A percentile compares a stretch with the other conserved stretches of the same genome.
Conservation (phyloP, 1,139 yeast species). For the Yamadazyma pseudoaaseri region DNA sequence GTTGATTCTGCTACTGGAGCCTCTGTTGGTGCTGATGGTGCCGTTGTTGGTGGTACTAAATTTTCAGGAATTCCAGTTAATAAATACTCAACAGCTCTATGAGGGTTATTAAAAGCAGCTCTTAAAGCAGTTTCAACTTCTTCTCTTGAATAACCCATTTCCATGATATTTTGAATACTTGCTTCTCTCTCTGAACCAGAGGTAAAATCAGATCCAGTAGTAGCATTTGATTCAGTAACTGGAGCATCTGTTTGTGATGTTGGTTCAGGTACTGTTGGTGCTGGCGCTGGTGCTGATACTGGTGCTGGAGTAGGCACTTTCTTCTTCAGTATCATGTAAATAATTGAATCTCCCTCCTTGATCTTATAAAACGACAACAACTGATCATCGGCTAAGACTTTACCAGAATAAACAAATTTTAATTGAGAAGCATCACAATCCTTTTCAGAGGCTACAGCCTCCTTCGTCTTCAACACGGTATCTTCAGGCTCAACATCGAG, state of each 20-base stretch:
- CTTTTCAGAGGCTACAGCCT: slow-evolving; percentile 65
- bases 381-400: slow-evolving; percentile 83
- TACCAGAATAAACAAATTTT: slow-evolving; percentile 90
- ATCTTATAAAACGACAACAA: slow-evolving; percentile 70
- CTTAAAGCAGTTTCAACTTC: slow-evolving; percentile 89
- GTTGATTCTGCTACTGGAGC: slow-evolving; percentile 19
- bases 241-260: slow-evolving; percentile 9
- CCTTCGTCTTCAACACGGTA: slow-evolving; percentile 70
- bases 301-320: slow-evolving; percentile 26
- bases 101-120: slow-evolving; percentile 97
- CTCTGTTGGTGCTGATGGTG: slow-evolving; percentile 19
- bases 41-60: slow-evolving; percentile 29
- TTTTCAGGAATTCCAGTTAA: slow-evolving; percentile 86
- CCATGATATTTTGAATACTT: slow-evolving; percentile 79
- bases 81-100: slow-evolving; percentile 94
- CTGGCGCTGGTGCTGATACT: slow-evolving; percentile 17
- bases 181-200: slow-evolving; percentile 66
- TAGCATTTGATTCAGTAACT: slow-evolving; percentile 16
- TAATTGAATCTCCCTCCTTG: slow-evolving; percentile 87
- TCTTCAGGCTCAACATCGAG: slow-evolving; percentile 72
- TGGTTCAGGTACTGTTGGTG: slow-evolving; percentile 15
- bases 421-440: slow-evolving; percentile 73
- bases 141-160: slow-evolving; percentile 91
- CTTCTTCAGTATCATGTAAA: slow-evolving; percentile 77
- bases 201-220: slow-evolving; percentile 51